phyloP scores from a whole-genome alignment of 257 asterid genomes.

The Ilex aquifolium region DNA sequence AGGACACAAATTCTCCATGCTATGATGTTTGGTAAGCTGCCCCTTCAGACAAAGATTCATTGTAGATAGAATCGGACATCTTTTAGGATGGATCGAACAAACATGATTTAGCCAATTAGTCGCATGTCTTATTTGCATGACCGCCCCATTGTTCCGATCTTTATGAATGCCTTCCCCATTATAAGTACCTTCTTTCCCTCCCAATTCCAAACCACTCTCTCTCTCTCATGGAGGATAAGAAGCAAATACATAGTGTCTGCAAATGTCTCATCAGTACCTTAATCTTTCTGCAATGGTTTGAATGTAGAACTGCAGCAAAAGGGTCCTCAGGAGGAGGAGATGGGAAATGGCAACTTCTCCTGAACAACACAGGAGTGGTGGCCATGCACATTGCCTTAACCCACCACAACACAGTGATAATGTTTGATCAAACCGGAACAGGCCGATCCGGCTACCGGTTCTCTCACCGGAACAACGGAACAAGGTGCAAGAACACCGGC shows the following conservation, averaged over 20 bases:
- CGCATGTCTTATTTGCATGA: conserved; percentile 15
- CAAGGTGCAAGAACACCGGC: conserved; percentile 18
- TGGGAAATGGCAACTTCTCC: conserved; percentile 48
- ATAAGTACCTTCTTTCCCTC: conserved; percentile 9
- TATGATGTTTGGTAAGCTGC: background rate
- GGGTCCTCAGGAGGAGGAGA: conserved; percentile 1
- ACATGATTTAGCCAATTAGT: background rate
- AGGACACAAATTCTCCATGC: background rate
- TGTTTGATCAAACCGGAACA: conserved; percentile 40
- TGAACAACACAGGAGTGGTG: conserved; percentile 52
- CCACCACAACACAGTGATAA: conserved; percentile 44
- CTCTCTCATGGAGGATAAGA: conserved; percentile 21
- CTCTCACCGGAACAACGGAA: conserved; percentile 27
- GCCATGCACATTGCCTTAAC: conserved; percentile 72
- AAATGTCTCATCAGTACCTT: conserved; percentile 11
- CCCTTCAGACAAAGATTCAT: conserved; percentile 14
- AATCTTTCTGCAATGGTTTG: conserved; percentile 11
- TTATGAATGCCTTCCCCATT: background rate
- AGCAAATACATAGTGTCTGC: conserved; percentile 3
- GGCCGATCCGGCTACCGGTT: conserved; percentile 34
- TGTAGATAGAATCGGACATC: conserved; percentile 8
- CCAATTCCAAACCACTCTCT: background rate
- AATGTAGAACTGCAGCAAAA: background rate
- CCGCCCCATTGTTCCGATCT: background rate
- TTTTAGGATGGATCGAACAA: background rate